phyloP scores from a whole-genome alignment of 2,329 filamentous ascomycete genomes.

The Coccinonectria pachysandricola region DNA sequence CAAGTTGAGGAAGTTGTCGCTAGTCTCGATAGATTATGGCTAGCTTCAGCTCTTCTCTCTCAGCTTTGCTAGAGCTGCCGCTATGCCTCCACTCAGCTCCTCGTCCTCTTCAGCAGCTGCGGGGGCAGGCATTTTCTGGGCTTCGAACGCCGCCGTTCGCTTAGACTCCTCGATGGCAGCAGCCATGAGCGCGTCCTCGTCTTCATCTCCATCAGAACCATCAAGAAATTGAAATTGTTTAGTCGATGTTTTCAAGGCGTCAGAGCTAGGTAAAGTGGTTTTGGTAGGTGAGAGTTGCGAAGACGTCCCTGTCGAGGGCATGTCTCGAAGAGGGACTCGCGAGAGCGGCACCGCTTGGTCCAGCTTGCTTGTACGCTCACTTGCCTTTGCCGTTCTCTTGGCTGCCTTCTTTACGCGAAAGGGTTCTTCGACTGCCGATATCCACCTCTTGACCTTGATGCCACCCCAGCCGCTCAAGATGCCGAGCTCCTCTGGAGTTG shows the following conservation, averaged over 20 bases:
- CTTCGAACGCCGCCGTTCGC: constrained; percentile 23
- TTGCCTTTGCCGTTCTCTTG: constrained; percentile 28
- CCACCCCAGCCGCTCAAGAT: constrained; percentile 89
- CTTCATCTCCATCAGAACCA: constrained; percentile 35
- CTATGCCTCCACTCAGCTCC: constrained; percentile 45
- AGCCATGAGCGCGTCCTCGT: constrained; percentile 39
- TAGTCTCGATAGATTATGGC: too few species aligned
- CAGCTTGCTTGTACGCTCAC: constrained; percentile 18
- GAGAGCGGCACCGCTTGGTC: constrained; percentile 31
- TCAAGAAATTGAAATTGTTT: constrained; percentile 29
- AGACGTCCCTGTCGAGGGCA: constrained; percentile 17
- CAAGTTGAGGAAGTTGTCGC: too few species aligned
- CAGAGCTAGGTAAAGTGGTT: constrained; percentile 3
- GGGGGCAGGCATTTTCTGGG: constrained; percentile 14
- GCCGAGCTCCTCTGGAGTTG: constrained; percentile 72
- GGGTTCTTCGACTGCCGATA: constrained; percentile 68
- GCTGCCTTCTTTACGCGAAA: constrained; percentile 66
- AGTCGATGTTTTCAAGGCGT: constrained; percentile 7
- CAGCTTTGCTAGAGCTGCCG: constrained; percentile 50
- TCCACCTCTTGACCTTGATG: constrained; percentile 87
- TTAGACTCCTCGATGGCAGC: constrained; percentile 37
- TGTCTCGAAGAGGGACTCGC: constrained; percentile 31
- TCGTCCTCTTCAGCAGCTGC: constrained; percentile 19
- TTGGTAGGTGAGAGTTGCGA: constrained; percentile 13
- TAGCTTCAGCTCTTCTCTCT: constrained; percentile 32